These are phyloP conservation scores for Glycine soja DNA, from an alignment of 306 rosid species.

Conservation along the genomic window DNA sequence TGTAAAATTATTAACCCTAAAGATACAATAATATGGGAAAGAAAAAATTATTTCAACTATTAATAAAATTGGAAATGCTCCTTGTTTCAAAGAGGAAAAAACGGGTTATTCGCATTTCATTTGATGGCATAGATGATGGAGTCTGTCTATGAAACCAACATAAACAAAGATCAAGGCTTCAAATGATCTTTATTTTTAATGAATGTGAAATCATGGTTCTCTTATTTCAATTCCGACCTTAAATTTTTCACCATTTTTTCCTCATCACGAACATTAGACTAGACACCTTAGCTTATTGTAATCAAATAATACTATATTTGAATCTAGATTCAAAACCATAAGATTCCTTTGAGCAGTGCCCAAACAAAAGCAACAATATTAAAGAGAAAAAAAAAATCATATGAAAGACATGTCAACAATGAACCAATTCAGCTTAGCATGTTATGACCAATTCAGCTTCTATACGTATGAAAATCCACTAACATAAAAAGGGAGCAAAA, in stretches of 20 bases:
- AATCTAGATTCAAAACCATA: background rate
- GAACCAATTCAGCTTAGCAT: background rate
- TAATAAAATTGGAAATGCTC: too few relatives aligned
- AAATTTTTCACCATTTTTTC: background rate
- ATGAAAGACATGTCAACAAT: too few relatives aligned
- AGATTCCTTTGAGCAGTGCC: background rate
- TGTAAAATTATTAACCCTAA: too few relatives aligned
- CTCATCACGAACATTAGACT: background rate
- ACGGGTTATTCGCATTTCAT: too few relatives aligned
- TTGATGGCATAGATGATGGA: too few relatives aligned
- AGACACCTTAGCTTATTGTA: background rate
- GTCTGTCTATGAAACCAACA: background rate
- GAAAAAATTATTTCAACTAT: too few relatives aligned
- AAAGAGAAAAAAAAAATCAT: too few relatives aligned
- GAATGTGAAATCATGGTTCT: constrained; percentile 3
- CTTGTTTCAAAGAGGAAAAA: too few relatives aligned
- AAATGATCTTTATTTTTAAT: background rate
- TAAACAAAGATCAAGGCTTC: background rate
- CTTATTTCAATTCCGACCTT: background rate
- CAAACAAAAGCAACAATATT: background rate
- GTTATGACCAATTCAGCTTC: background rate
- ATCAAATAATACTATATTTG: background rate
- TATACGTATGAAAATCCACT: background rate
- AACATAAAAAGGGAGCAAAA: background rate
- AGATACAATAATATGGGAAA: too few relatives aligned